Evolutionary conservation across 176 grass and related monocot genomes (phyloP).

Genomic region (Aegilops longissima): DNA sequence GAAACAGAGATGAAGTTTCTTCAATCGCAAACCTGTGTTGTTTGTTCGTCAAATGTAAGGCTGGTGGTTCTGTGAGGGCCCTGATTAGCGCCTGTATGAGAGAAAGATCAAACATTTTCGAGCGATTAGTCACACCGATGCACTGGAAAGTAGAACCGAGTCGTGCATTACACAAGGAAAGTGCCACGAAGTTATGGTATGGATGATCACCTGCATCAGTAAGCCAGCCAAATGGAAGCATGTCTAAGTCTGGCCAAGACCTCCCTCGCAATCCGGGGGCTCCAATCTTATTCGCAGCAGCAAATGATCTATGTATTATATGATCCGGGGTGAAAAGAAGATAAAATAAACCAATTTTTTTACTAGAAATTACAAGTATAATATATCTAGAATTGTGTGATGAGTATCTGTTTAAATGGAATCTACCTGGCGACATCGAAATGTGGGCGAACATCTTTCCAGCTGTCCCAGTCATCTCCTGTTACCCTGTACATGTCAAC

Average conservation of each 20-base stretch:
- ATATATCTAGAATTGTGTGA: neutral
- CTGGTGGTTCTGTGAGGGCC: constrained; percentile 64
- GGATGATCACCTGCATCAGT: constrained; percentile 64
- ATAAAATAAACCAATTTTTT: too few relatives aligned
- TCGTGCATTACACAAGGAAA: neutral
- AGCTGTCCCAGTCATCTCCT: constrained; percentile 88
- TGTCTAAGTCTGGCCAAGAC: constrained; percentile 95
- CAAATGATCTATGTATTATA: constrained; percentile 54
- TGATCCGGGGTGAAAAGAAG: neutral
- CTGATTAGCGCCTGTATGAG: constrained; percentile 49
- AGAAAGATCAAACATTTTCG: neutral
- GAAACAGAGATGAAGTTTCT: neutral
- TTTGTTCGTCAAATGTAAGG: constrained; percentile 81
- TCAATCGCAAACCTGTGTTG: constrained; percentile 57
- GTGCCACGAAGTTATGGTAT: neutral
- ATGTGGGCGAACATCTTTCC: constrained; percentile 78
- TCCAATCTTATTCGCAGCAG: constrained; percentile 67
- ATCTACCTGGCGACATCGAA: constrained; percentile 72
- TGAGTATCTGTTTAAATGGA: neutral
- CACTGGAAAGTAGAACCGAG: neutral
- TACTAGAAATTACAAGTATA: neutral
- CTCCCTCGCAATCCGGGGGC: constrained; percentile 62
- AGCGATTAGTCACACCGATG: neutral
- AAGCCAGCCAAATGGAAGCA: constrained; percentile 92
- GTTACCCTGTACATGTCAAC: constrained; percentile 94